Evolutionary conservation across 1,139 yeast genomes (phyloP).

Genomic region (Lodderomyces elongisporus): DNA sequence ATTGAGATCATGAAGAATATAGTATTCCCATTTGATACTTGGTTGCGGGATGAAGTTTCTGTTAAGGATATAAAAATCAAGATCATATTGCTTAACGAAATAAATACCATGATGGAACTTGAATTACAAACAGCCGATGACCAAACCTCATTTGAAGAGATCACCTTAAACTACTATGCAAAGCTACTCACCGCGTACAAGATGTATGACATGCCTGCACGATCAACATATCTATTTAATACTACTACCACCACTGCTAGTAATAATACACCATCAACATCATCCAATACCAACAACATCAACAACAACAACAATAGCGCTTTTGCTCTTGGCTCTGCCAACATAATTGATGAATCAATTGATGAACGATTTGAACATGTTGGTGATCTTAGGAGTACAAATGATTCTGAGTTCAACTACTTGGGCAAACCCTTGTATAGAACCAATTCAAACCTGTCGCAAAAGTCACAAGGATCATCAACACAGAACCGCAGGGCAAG

Average conservation of each 20-base stretch:
- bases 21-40: conserved; percentile 34
- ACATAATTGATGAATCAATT: too few relatives aligned
- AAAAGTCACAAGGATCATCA: conserved; percentile 8
- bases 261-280: conserved; percentile 3
- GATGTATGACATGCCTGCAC: conserved; percentile 25
- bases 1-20: conserved; percentile 32
- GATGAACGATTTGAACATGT: conserved; percentile 23
- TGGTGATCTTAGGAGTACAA: too few relatives aligned
- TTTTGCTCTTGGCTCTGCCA: too few relatives aligned
- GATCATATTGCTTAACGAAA: conserved; percentile 29
- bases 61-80: conserved; percentile 33
- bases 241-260: too few relatives aligned
- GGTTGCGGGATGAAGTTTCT: conserved; percentile 32
- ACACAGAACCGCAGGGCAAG: conserved; percentile 6
- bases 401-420: too few relatives aligned
- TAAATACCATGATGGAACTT: conserved; percentile 28
- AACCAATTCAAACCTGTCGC: conserved; percentile 19
- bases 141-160: conserved; percentile 22
- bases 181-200: conserved; percentile 35
- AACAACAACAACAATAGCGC: conserved; percentile 2
- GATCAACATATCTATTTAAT: too few relatives aligned
- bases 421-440: conserved; percentile 15
- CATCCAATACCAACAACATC: too few relatives aligned
- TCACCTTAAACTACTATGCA: conserved; percentile 30
- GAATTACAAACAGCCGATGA: conserved; percentile 16